Evolutionary conservation across 2,329 filamentous ascomycete genomes (phyloP), one percentile per base, ranked within the genome.

Genomic region (Salinomyces thailandicus): DNA sequence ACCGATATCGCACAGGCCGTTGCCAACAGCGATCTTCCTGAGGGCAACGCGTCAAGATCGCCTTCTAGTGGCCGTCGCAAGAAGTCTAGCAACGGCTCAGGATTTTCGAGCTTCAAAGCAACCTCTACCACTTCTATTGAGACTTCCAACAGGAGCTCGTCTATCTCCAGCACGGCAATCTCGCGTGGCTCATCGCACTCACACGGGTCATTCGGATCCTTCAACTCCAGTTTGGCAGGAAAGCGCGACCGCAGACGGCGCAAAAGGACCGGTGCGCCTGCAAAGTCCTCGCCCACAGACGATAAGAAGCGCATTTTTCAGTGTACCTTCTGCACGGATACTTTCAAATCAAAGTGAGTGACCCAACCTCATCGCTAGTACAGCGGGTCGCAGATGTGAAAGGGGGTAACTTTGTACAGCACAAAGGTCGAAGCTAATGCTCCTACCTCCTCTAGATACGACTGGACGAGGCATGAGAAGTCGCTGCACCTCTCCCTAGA

Each of bases 391-490:
- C 22, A n/a, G n/a, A n/a, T n/a, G n/a, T n/a, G n/a, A n/a, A n/a
- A n/a, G n/a, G n/a, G n/a, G n/a, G n/a, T n/a, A n/a, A n/a, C n/a
- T n/a, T n/a, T n/a, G n/a, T n/a, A n/a, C n/a, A n/a, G n/a, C n/a
- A n/a, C n/a, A n/a, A n/a, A n/a, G n/a, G n/a, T n/a, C n/a, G n/a
- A n/a, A n/a, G n/a, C n/a, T n/a, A n/a, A n/a, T n/a, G n/a, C n/a
- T 26, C 22, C 20, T n/a, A 26, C 22, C 22, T 8, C n/a, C n/a
- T 26, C 9, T n/a, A 26, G 22, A 42, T 73, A 73, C 52, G 71
- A 75, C 52, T 75, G 71, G 71, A 69, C 71, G 32, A 66, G 79
- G 40, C 79, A 84, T 53, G 79, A 85, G 51, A 34, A 63, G 77
- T 45, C 79, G 73, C 54, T 59, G 73, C 48, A 83, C 73, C 5